These are phyloP conservation scores for Penicillium dipodomyicola DNA, from an alignment of 495 filamentous ascomycete genomes.

Conservation along the genomic window DNA sequence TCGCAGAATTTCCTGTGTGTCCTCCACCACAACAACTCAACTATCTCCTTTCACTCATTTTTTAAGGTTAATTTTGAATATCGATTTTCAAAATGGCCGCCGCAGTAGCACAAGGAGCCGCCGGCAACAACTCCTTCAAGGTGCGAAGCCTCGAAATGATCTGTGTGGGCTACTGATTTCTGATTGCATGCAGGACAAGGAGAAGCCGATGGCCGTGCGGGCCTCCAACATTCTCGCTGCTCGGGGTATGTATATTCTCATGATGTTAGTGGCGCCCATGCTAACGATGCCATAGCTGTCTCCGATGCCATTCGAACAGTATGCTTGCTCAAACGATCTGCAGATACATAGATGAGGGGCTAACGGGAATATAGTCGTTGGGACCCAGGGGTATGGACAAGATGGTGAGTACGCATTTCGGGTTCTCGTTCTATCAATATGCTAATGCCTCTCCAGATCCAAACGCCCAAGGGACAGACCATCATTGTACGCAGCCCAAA, in stretches of 20 bases:
- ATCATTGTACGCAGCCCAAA: constrained; percentile 64
- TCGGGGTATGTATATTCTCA: constrained; percentile 61
- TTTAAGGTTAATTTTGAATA: constrained; percentile 32
- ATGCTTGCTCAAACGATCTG: constrained; percentile 27
- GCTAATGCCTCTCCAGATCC: constrained; percentile 57
- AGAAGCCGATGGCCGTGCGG: constrained; percentile 96
- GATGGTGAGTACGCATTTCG: constrained; percentile 60
- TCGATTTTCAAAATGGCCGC: constrained; percentile 61
- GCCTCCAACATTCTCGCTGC: constrained; percentile 95
- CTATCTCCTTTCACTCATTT: constrained; percentile 24
- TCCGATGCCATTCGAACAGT: constrained; percentile 93
- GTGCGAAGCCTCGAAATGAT: constrained; percentile 48
- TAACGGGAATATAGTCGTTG: constrained; percentile 56
- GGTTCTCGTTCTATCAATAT: neutral
- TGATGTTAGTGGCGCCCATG: neutral
- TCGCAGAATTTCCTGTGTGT: constrained; percentile 47
- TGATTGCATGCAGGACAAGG: constrained; percentile 77
- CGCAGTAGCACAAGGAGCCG: constrained; percentile 51
- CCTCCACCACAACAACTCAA: constrained; percentile 34
- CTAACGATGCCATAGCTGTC: constrained; percentile 62
- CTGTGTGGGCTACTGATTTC: constrained; percentile 37
- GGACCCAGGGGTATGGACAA: constrained; percentile 90
- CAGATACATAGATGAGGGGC: constrained; percentile 40
- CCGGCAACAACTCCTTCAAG: constrained; percentile 75
- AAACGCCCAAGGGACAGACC: constrained; percentile 92